phyloP scores from a whole-genome alignment of 2,329 filamentous ascomycete species.

The Bipolaris oryzae region DNA sequence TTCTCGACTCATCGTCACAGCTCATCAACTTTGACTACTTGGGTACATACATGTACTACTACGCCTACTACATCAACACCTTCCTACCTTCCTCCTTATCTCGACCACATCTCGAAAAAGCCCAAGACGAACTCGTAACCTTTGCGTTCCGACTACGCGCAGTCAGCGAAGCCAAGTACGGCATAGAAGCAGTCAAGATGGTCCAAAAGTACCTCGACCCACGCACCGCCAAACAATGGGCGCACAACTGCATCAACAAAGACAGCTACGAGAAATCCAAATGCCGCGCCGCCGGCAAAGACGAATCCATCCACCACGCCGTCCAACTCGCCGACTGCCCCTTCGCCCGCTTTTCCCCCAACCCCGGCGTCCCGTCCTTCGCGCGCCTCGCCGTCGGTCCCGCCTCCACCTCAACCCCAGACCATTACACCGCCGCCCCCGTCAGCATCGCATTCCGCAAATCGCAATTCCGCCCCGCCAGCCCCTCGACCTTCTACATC shows the following conservation, averaged over 20 bases:
- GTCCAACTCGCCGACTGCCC: constrained; percentile 38
- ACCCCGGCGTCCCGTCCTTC: constrained; percentile 27
- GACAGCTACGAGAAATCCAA: constrained; percentile 26
- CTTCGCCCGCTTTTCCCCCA: constrained; percentile 21
- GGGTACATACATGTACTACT: constrained; percentile 40
- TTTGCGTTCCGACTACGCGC: constrained; percentile 37
- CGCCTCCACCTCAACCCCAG: constrained; percentile 9
- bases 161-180: constrained; percentile 29
- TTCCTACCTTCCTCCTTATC: constrained; percentile 31
- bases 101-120: constrained; percentile 30
- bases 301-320: constrained; percentile 31
- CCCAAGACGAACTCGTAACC: constrained; percentile 36
- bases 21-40: constrained; percentile 30
- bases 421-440: constrained; percentile 30
- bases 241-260: constrained; percentile 27
- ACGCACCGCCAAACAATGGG: constrained; percentile 28
- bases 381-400: constrained; percentile 38
- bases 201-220: constrained; percentile 37
- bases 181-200: constrained; percentile 21
- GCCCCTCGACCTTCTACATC: constrained; percentile 29
- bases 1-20: constrained; percentile 36
- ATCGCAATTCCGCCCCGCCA: constrained; percentile 19
- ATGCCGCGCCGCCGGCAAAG: constrained; percentile 28
- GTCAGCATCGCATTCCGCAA: constrained; percentile 26
- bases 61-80: constrained; percentile 40